Percentiles rank a stretch among this genome's conserved stretches.
These are phyloP conservation scores for Hygrophoropsis aurantiaca DNA, from an alignment of 768 basidiomycete genomes.

Conservation along the genomic window DNA sequence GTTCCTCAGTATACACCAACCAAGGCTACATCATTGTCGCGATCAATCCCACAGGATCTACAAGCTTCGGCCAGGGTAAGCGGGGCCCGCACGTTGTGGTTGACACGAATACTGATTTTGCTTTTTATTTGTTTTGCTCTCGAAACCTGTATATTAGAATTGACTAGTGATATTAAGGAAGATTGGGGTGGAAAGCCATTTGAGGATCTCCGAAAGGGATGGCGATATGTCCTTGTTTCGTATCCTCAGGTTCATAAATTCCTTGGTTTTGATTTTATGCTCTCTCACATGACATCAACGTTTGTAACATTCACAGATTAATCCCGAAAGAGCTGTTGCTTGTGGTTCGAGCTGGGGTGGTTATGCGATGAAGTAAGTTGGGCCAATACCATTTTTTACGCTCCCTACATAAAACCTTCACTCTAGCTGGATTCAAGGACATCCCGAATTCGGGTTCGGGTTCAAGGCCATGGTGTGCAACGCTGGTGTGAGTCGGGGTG, in stretches of 20 bases:
- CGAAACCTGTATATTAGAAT: conserved; percentile 40
- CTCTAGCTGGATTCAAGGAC: conserved; percentile 89
- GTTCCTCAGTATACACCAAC: conserved; percentile 63
- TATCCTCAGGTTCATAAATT: conserved; percentile 60
- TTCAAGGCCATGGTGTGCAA: conserved; percentile 94
- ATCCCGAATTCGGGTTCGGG: conserved; percentile 81
- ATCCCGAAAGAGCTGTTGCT: conserved; percentile 66
- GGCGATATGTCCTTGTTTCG: conserved; percentile 63
- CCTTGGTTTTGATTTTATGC: background rate
- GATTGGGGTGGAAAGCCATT: conserved; percentile 91
- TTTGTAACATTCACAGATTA: conserved; percentile 46
- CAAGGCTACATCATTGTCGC: conserved; percentile 88
- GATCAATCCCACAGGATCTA: conserved; percentile 94
- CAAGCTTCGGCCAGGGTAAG: conserved; percentile 85
- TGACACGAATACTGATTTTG: no score
- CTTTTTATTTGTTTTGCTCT: no score
- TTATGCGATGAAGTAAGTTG: conserved; percentile 76
- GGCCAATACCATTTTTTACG: no score
- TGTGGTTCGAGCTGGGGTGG: conserved; percentile 87
- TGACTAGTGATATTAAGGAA: conserved; percentile 74
- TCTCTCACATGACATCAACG: background rate
- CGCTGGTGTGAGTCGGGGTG: conserved; percentile 85
- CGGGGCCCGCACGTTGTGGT: no score
- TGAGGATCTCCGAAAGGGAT: conserved; percentile 71
- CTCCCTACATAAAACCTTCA: background rate